Percentiles rank a stretch among this genome's conserved stretches.
Evolutionary conservation across 108 stramenopile species (phyloP).

Genomic region (Stephanodiscus minutulus): DNA sequence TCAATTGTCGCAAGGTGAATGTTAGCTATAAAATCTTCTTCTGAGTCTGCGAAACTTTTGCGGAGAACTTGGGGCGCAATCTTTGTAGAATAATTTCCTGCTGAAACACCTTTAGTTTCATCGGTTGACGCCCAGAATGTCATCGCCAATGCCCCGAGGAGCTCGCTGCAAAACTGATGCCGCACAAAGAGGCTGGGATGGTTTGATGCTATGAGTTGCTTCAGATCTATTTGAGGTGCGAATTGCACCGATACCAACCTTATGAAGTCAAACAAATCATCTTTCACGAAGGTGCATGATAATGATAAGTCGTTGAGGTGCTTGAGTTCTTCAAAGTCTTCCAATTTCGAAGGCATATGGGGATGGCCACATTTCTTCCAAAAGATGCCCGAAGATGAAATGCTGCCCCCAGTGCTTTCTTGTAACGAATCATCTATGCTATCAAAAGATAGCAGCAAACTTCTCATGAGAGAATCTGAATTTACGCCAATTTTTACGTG

Average conservation of each 20-base stretch:
- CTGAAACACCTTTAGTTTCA: slow-evolving; percentile 46
- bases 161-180: slow-evolving; percentile 45
- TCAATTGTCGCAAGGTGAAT: slow-evolving; percentile 58
- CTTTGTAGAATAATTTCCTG: slow-evolving; percentile 20
- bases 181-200: slow-evolving; percentile 71
- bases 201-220: slow-evolving; percentile 39
- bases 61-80: slow-evolving; percentile 31
- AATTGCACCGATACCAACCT: slow-evolving; percentile 31
- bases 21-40: slow-evolving; percentile 29
- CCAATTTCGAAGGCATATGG: slow-evolving; percentile 56
- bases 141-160: slow-evolving; percentile 78
- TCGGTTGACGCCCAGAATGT: slow-evolving; percentile 78
- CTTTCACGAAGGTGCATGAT: slow-evolving; percentile 40
- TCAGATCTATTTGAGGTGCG: slow-evolving; percentile 40
- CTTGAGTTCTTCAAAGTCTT: slow-evolving; percentile 54
- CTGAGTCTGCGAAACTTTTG: slow-evolving; percentile 21
- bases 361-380: slow-evolving; percentile 83
- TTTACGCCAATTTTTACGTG: background rate
- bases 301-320: slow-evolving; percentile 45
- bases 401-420: slow-evolving; percentile 45
- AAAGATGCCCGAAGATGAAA: slow-evolving; percentile 45
- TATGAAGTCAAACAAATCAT: slow-evolving; percentile 53
- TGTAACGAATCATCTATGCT: slow-evolving; percentile 58
- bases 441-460: slow-evolving; percentile 45
- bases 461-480: background rate